Evolutionary conservation across 2,329 filamentous ascomycete genomes (phyloP), one percentile per base, ranked within the genome.

Genomic region (Cytospora paraplurivora): DNA sequence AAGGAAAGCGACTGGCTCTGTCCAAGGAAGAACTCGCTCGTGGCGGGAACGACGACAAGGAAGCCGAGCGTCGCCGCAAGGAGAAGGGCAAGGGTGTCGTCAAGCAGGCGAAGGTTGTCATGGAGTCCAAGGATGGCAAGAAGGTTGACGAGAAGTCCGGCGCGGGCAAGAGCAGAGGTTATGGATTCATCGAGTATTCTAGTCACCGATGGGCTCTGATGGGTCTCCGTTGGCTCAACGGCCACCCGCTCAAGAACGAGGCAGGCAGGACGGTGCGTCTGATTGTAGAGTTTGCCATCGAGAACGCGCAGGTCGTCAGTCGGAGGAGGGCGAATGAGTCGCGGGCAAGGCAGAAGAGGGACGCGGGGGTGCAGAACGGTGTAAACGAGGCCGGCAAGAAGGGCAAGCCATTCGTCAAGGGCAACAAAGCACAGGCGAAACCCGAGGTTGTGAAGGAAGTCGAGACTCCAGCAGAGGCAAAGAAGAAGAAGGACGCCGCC

Each of bases 161-260:
- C 8, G 92, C 88, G 7, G 93, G 93, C 54, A 86, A 91, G 73
- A 95, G 91, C 74, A 86, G 94, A 74, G 95, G 95, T 6, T 99
- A 99, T 74, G 95, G 96, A 13, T 99, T 99, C 79, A 90, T 99
- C 69, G 95, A 99, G 78, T 99, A 97, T 77, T 90, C 88, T 68
- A 95, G 91, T 35, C 95, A 99, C 73, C 89, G 95, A 56, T 94
- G 90, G 82, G 95, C 95, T 15, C 82, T 99, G 47, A 98, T 98
- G 92, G 95, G 92, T 32, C 81, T 99, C 67, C 85, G 95, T 54
- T 98, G 92, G 88, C 82, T 99, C 63, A 99, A 99, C 74, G 93
- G 94, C 1, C 88, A 85, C 64, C 78, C 85, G 37, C 70, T 87
- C 19, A 80, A 83, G 71, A 85, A 83, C 67, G 77, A 80, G 32